phyloP scores from a whole-genome alignment of 352 stramenopile genomes.

The Phytophthora citricola region DNA sequence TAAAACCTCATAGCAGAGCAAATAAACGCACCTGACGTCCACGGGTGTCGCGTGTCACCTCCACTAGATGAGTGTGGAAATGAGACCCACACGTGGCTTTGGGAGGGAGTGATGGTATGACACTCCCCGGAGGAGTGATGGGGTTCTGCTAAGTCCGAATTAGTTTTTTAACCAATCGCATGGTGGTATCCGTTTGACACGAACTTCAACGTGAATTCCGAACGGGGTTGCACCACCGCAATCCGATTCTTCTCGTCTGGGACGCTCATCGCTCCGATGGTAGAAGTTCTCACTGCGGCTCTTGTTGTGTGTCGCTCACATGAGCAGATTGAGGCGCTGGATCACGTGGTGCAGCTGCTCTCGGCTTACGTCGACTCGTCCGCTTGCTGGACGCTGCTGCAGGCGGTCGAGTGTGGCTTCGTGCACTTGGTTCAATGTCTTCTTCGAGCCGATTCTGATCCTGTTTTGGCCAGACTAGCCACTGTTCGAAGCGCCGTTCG shows the following conservation, averaged over 20 bases:
- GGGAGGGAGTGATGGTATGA: neutral
- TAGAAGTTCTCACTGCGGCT: constrained; percentile 25
- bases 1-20: neutral
- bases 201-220: constrained; percentile 9
- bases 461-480: constrained; percentile 9
- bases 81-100: constrained; percentile 24
- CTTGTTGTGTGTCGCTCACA: constrained; percentile 29
- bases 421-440: constrained; percentile 52
- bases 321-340: constrained; percentile 31
- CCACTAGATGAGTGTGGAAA: constrained; percentile 24
- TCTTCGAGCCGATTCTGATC: constrained; percentile 33
- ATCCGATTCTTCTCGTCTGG: constrained; percentile 10
- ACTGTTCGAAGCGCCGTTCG: constrained; percentile 29
- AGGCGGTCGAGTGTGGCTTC: constrained; percentile 41
- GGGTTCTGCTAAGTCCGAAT: constrained; percentile 1
- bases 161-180: neutral
- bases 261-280: neutral
- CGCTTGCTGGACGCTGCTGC: constrained; percentile 45
- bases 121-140: constrained; percentile 11
- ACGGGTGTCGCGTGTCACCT: constrained; percentile 6
- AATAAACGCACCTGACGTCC: constrained; percentile 18
- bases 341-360: constrained; percentile 50
- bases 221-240: constrained; percentile 30
- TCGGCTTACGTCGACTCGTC: constrained; percentile 46
- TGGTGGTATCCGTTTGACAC: neutral